Evolutionary conservation across 768 basidiomycete genomes (phyloP).

Genomic region (Albatrellus ellisii): DNA sequence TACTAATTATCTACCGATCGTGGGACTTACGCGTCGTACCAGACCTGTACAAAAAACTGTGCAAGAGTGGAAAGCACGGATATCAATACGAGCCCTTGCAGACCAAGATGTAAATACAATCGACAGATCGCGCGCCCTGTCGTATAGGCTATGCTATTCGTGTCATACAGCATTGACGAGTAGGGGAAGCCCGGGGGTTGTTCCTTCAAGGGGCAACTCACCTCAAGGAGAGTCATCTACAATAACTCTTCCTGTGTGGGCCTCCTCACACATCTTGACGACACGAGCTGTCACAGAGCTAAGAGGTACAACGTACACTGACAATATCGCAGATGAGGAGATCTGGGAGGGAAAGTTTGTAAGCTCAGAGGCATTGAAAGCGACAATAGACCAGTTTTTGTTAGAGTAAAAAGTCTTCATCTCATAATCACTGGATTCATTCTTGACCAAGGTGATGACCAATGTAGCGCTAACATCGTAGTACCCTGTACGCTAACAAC

Average conservation of each 20-base stretch:
- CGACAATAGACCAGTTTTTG: constrained; percentile 26
- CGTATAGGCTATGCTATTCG: constrained; percentile 42
- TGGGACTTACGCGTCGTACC: not conserved
- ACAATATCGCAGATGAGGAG: constrained; percentile 14
- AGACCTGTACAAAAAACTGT: constrained; percentile 55
- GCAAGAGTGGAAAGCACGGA: constrained; percentile 62
- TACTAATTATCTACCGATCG: not conserved
- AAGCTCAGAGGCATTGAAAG: constrained; percentile 24
- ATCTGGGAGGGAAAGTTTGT: constrained; percentile 21
- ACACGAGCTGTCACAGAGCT: not conserved
- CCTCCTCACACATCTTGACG: constrained; percentile 2
- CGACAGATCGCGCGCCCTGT: constrained; percentile 18
- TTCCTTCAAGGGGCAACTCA: constrained; percentile 12
- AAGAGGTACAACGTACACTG: not conserved
- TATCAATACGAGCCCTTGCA: constrained; percentile 51
- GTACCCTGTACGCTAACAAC: too few relatives aligned
- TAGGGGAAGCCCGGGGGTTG: constrained; percentile 31
- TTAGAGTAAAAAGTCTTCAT: constrained; percentile 21
- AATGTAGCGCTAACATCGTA: too few relatives aligned
- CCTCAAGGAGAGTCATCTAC: not conserved
- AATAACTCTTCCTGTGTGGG: constrained; percentile 15
- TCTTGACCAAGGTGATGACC: too few relatives aligned
- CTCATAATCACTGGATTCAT: too few relatives aligned
- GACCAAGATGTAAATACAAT: constrained; percentile 7
- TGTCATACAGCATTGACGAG: constrained; percentile 52